Conservation (phyloP, 805 yeast species). For the Ogataea haglerorum region DNA sequence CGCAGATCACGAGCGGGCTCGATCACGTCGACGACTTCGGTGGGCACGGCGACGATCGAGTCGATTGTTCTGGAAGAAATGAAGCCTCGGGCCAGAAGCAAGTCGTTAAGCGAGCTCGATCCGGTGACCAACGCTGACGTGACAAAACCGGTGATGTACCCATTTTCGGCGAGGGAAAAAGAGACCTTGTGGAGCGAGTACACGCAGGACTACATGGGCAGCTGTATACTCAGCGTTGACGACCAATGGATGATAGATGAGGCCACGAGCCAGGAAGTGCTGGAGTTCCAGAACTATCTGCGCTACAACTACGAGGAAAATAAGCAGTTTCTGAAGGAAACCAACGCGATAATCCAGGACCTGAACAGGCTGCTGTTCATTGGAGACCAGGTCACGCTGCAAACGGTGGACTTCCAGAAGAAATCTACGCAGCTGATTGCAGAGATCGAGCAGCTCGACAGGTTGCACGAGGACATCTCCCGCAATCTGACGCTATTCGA, state of each 20-base stretch:
- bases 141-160: slow-evolving; percentile 21
- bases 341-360: slow-evolving; percentile 42
- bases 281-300: slow-evolving; percentile 38
- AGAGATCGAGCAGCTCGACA: slow-evolving; percentile 41
- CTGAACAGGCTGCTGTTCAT: slow-evolving; percentile 47
- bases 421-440: slow-evolving; percentile 50
- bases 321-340: slow-evolving; percentile 40
- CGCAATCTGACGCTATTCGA: slow-evolving; percentile 59
- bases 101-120: not conserved
- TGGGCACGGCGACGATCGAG: not conserved
- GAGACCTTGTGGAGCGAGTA: slow-evolving; percentile 34
- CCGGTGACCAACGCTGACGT: not conserved
- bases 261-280: slow-evolving; percentile 32
- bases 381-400: slow-evolving; percentile 55
- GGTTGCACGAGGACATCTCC: slow-evolving; percentile 44
- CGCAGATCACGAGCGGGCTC: slow-evolving; percentile 52
- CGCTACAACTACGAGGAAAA: slow-evolving; percentile 25
- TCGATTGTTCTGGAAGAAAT: not conserved
- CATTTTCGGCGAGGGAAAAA: slow-evolving; percentile 39
- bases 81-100: not conserved
- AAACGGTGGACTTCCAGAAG: slow-evolving; percentile 61
- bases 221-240: slow-evolving; percentile 37
- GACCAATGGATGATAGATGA: slow-evolving; percentile 41
- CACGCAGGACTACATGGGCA: slow-evolving; percentile 39
- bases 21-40: slow-evolving; percentile 37